Base-by-base conservation (phyloP, 2,329 filamentous ascomycete genomes). In the Cladosporium sp. region DNA sequence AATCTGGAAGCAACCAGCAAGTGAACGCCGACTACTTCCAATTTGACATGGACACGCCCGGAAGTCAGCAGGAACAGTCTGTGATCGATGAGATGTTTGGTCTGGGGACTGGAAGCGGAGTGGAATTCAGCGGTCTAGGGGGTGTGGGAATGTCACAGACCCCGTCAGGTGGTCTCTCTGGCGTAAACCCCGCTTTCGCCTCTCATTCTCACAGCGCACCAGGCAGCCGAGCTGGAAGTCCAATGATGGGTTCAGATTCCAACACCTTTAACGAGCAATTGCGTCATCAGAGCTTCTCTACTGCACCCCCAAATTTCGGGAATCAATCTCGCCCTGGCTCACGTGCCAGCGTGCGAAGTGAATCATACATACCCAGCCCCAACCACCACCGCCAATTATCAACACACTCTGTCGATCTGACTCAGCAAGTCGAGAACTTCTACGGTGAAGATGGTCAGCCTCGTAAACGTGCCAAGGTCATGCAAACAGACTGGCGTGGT, bases 381-480 rank as follows among this genome's bases (percentile, higher is more conserved):
- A 69, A 67, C 8, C 26, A 51, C 49, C 67, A 71, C 63, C 71
- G 68, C 61, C 69, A 70, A 60, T 58, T 66, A 53, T 68, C 71
- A 43, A 56, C 64, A 25, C 71, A 73, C 48, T 57, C 68, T 26
- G 39, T 64, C 16, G 67, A 68, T 36, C 21, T 63, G 18, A 67
- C 70, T 51, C 68, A 66, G 54, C 69, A 73, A 34, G 65, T 65
- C 32, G 73, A 74, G 30, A 66, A 67, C 25, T 72, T 67, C 59
- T 75, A 72, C 69, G 73, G 74, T 28, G 76, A 83, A 64, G 87
- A 89, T 60, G 83, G 83, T 5, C 85, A 85, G 28, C 81, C 84
- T 68, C 90, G 88, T 72, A 97, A 97, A 79, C 86, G 93, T 72
- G 93, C 89, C 36, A 95, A 92, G 74, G 86, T 90, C 26, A 92